phyloP scores from a whole-genome alignment of 208 protist genomes.

The Crithidia thermophila region DNA sequence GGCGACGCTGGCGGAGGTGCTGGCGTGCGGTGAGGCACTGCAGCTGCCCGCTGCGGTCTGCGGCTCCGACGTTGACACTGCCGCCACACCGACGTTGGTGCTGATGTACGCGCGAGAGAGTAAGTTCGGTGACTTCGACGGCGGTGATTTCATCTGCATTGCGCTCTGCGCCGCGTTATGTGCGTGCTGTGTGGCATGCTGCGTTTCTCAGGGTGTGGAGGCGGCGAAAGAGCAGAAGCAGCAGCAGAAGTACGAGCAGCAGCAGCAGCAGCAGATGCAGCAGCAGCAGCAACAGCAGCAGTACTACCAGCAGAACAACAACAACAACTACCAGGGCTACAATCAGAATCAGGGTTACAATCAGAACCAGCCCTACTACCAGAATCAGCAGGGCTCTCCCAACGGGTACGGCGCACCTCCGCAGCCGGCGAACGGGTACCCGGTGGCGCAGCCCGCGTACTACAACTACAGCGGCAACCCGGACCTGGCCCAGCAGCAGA shows the following conservation, averaged over 20 bases:
- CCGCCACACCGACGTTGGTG: conserved; percentile 9
- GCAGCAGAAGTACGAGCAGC: neutral
- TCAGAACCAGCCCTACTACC: conserved; percentile 9
- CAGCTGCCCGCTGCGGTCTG: neutral
- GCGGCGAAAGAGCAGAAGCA: neutral
- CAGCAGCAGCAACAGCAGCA: neutral
- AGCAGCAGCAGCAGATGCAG: conserved; percentile 14
- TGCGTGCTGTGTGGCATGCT: conserved; percentile 19
- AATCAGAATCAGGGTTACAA: conserved; percentile 8
- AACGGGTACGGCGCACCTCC: conserved; percentile 26
- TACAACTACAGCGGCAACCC: conserved; percentile 33
- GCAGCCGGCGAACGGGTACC: conserved; percentile 17
- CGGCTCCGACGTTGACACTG: neutral
- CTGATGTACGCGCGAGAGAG: conserved; percentile 25
- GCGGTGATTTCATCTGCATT: conserved; percentile 12
- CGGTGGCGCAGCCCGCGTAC: conserved; percentile 28
- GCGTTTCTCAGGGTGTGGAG: conserved; percentile 3
- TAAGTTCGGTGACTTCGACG: conserved; percentile 18
- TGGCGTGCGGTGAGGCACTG: conserved; percentile 9
- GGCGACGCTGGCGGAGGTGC: conserved; percentile 21
- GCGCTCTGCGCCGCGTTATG: conserved; percentile 15
- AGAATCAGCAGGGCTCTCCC: neutral
- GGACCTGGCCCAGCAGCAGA: neutral
- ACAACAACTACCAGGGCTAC: conserved; percentile 13
- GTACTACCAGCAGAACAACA: neutral